These are phyloP conservation scores for Alternaria longipes DNA, from an alignment of 2,329 filamentous ascomycete species.

Conservation along the genomic window DNA sequence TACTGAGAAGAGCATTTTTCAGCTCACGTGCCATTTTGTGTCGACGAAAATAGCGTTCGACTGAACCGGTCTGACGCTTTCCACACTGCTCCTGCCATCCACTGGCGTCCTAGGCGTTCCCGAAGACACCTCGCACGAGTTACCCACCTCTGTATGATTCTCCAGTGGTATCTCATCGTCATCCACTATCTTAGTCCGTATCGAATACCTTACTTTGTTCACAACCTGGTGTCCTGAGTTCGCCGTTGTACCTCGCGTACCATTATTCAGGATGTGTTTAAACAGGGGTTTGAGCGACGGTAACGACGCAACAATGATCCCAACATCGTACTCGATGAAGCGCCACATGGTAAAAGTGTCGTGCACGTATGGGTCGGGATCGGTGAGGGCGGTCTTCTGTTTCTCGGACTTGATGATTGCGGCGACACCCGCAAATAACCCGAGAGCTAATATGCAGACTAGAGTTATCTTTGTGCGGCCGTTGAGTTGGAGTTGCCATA, in stretches of 20 bases:
- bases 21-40: not conserved
- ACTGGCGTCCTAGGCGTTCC: not conserved
- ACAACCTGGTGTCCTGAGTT: not conserved
- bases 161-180: slow-evolving; percentile 2
- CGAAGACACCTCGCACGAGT: slow-evolving; percentile 1
- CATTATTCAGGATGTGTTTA: slow-evolving; percentile 27
- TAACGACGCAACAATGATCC: slow-evolving; percentile 56
- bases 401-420: slow-evolving; percentile 3
- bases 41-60: not conserved
- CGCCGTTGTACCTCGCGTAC: not conserved
- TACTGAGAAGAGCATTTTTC: not conserved
- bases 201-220: not conserved
- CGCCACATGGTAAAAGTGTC: slow-evolving; percentile 58
- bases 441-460: not conserved
- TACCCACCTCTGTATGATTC: not conserved
- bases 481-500: slow-evolving; percentile 3
- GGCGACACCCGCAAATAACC: not conserved
- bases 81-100: not conserved
- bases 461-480: not conserved
- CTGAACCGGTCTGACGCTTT: not conserved
- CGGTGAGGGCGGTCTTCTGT: not conserved
- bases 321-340: slow-evolving; percentile 57
- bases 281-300: slow-evolving; percentile 51
- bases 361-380: slow-evolving; percentile 31
- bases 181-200: not conserved